Base-by-base conservation (phyloP, 139 green algal genomes). In the Coccomyxa sp. region DNA sequence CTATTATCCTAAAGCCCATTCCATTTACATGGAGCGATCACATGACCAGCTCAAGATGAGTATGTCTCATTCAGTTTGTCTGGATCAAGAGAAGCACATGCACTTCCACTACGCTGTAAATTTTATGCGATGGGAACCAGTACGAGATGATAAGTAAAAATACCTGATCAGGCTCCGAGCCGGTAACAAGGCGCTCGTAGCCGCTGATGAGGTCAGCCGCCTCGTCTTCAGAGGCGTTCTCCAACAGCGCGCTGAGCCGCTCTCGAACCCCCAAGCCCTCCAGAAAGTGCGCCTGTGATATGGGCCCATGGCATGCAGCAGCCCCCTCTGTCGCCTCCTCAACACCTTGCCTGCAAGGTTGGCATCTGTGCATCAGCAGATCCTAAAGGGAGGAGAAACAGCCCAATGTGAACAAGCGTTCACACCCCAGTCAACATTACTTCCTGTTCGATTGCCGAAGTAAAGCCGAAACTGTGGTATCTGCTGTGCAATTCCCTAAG, bases 261-360 rank as follows among this genome's bases (percentile, higher is more conserved):
- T 87, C 80, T 60, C 92, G 83, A 10, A 97, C 94, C 68, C 95
- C 94, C 45, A 98, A 85, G 0, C 84, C 60, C 13, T 86, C 85
- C n/a, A 98, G 88, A 59, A 98, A 92, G 67, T 89, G 71, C 3
- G 84, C 84, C 84, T 98, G 95, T 7, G 85, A 80, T 57, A 97
- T 90, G 27, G 94, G 95, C 0, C 95, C 95, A 81, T 94, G 84
- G 76, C 87, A 91, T 9, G 67, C 76, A 13, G 77, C 77, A 17
- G 78, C 68, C 66, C 86, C 80, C 25, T 86, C 82, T 0, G 90
- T 92, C 0, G 84, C 21, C 45, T 25, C 58, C 31, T 28, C 45
- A 59, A 14, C 18, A 16, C 25, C 30, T 0, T 21, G 13, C 76
- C 18, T 18, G 17, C 13, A 58, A 30, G n/a, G 15, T 12, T 45